These are phyloP conservation scores for Hyaloscypha finlandica DNA, from an alignment of 495 filamentous ascomycete genomes.

Conservation along the genomic window DNA sequence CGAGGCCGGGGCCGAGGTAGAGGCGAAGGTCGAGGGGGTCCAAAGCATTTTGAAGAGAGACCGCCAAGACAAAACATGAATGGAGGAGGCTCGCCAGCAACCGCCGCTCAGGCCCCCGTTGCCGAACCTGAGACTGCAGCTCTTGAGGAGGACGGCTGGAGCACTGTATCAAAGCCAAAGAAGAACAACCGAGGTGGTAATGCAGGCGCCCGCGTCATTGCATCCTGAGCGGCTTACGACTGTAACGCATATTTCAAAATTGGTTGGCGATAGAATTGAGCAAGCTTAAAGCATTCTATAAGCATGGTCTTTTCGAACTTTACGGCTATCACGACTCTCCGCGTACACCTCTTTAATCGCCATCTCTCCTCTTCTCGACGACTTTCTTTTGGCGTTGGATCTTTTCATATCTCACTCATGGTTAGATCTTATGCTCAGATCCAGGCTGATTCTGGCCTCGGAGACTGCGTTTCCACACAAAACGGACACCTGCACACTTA, in stretches of 20 bases:
- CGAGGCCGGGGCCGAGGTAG: slow-evolving; percentile 46
- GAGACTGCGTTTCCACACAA: slow-evolving; percentile 13
- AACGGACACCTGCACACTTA: slow-evolving; percentile 25
- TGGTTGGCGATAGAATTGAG: slow-evolving; percentile 4
- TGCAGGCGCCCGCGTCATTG: slow-evolving; percentile 35
- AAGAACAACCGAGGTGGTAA: slow-evolving; percentile 46
- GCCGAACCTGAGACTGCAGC: slow-evolving; percentile 38
- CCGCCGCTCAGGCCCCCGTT: slow-evolving; percentile 37
- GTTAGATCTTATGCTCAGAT: slow-evolving; percentile 28
- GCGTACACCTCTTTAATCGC: slow-evolving; percentile 16
- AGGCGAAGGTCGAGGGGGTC: slow-evolving; percentile 43
- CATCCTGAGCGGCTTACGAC: slow-evolving; percentile 20
- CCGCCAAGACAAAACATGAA: slow-evolving; percentile 42
- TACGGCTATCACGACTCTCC: slow-evolving; percentile 18
- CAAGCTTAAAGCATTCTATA: slow-evolving; percentile 11
- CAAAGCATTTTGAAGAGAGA: slow-evolving; percentile 40
- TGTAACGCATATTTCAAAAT: slow-evolving; percentile 2
- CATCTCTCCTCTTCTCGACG: slow-evolving; percentile 29
- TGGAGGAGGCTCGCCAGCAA: slow-evolving; percentile 36
- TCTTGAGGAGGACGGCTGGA: slow-evolving; percentile 75
- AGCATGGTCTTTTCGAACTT: slow-evolving; percentile 27
- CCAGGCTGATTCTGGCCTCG: slow-evolving; percentile 22
- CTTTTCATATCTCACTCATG: slow-evolving; percentile 18
- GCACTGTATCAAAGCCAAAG: slow-evolving; percentile 63
- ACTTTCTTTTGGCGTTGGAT: slow-evolving; percentile 39